phyloP scores from a whole-genome alignment of 352 stramenopile genomes.

The Globisporangium paroecandrum region DNA sequence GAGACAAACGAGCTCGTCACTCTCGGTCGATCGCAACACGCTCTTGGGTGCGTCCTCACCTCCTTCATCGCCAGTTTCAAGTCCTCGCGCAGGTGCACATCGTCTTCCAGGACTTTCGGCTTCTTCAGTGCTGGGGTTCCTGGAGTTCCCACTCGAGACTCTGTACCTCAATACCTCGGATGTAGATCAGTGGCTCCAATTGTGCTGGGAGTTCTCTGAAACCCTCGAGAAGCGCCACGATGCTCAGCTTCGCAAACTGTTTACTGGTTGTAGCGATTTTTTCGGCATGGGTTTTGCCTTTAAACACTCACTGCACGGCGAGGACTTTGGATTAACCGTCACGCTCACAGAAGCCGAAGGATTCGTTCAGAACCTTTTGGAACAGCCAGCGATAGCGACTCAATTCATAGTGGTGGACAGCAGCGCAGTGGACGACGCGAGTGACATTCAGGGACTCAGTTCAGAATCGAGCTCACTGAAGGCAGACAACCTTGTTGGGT shows the following conservation, averaged over 20 bases:
- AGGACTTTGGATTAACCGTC: neutral
- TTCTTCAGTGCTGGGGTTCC: neutral
- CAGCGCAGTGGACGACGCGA: neutral
- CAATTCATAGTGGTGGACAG: neutral
- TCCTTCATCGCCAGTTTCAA: neutral
- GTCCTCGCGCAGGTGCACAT: neutral
- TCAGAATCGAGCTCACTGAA: neutral
- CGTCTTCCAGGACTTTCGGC: neutral
- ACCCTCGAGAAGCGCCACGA: conserved; percentile 8
- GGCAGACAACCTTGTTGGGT: neutral
- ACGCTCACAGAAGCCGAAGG: neutral
- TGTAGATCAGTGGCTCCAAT: conserved; percentile 13
- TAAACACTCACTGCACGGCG: too few relatives aligned
- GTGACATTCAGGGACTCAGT: neutral
- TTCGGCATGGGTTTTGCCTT: too few relatives aligned
- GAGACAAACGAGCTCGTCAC: neutral
- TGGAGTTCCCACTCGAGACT: conserved; percentile 14
- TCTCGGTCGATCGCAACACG: conserved; percentile 1
- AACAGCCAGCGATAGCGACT: neutral
- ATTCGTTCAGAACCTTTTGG: neutral
- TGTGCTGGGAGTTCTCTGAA: conserved; percentile 12
- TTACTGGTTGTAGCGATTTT: neutral
- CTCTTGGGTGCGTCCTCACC: neutral
- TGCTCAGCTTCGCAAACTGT: conserved; percentile 3
- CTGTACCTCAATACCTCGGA: neutral